A percentile compares a stretch with the other conserved stretches of the same genome.
Conservation (phyloP, 2,329 filamentous ascomycete species). For the Penicillium sp. region DNA sequence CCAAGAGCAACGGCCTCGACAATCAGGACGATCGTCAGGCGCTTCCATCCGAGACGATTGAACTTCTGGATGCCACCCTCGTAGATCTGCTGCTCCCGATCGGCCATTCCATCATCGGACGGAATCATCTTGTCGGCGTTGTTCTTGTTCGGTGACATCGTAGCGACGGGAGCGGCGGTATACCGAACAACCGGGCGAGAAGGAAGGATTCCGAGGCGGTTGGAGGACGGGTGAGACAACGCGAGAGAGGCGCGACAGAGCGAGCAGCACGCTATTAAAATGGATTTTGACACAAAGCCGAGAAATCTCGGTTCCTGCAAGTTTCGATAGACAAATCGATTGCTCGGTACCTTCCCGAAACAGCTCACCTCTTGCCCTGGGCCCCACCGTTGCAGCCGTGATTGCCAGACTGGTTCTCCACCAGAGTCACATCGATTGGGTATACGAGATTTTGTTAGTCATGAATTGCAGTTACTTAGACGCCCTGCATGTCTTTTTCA, state of each 20-base stretch:
- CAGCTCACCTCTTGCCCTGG: not conserved
- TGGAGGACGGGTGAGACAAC: not conserved
- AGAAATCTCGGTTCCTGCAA: conserved; percentile 3
- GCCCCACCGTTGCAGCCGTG: not conserved
- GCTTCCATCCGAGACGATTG: conserved; percentile 10
- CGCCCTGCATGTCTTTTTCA: not conserved
- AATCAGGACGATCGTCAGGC: conserved; percentile 4
- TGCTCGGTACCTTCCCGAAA: conserved; percentile 5
- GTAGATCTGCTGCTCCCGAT: conserved; percentile 9
- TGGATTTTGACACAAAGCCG: not conserved
- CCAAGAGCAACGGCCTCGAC: conserved; percentile 7
- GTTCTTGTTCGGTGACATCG: conserved; percentile 7
- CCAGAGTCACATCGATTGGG: not conserved
- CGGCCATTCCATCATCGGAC: conserved; percentile 3
- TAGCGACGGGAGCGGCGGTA: not conserved
- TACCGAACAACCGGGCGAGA: not conserved
- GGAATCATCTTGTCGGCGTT: conserved; percentile 6
- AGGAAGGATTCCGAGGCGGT: not conserved
- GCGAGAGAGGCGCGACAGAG: not conserved
- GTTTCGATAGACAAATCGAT: not conserved
- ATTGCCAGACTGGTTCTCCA: not conserved
- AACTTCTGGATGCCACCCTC: conserved; percentile 10
- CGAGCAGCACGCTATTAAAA: not conserved
- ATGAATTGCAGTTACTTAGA: not conserved
- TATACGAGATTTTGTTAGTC: not conserved